Evolutionary conservation across 192 early-diverging fungal genomes (phyloP), one percentile per base, ranked within the genome.

Genomic region (Coemansia sp.): DNA sequence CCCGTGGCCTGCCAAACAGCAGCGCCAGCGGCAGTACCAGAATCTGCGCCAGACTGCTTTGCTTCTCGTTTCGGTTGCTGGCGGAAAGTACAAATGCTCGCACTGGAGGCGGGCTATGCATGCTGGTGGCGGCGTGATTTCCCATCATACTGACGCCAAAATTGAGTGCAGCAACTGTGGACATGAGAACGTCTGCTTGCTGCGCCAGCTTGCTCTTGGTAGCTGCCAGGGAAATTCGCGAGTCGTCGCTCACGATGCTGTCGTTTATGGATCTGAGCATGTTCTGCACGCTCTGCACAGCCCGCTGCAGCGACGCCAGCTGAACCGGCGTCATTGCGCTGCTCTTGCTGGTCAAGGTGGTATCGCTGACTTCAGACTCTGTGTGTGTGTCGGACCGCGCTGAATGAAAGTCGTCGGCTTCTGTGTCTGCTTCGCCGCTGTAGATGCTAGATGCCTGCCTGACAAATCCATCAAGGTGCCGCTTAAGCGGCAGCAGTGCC

Each of bases 171-270:
- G 73, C 73, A 8, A 76, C 73, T 0, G 73, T 66, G 0, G 73
- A 76, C 73, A 69, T 69, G 28, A 76, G 59, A 38, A 76, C 66
- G 15, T 76, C 73, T 12, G 73, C 64, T 23, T 76, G 73, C 55
- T 76, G 73, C 34, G 55, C 62, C 37, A 76, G 62, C 55, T 55
- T 53, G 51, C 51, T 62, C 26, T 62, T 64, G 34, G 73, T 62
- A 7, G 73, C 58, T 3, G 66, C 66, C 23, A 76, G 43, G 8
- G 66, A 62, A 11, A 58, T 44, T 10, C 59, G 55, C 51, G 73
- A 66, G 40, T 76, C 66, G 2, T 62, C 66, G 8, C 55, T 57
- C 11, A 45, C 53, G 12, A 76, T 62, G 60, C 58, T 60, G 53
- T 76, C 73, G 56, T 58, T 62, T 57, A 76, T 64, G 14, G 66